These are phyloP conservation scores for Xylariaceae sp. DNA, from an alignment of 2,329 filamentous ascomycete species.

Conservation along the genomic window DNA sequence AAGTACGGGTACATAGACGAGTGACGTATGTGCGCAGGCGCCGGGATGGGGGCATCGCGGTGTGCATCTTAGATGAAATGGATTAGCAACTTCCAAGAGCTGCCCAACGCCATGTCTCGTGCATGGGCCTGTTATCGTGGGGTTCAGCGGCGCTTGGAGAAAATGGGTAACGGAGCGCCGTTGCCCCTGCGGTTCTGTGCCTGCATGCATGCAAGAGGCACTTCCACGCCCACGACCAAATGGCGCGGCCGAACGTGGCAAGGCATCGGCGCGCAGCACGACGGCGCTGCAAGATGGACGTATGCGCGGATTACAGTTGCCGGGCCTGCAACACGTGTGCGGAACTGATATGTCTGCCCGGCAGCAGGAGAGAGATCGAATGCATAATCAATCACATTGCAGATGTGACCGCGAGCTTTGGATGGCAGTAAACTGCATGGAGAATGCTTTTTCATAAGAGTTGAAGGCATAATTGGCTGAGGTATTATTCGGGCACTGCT, in stretches of 20 bases:
- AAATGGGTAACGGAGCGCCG: background rate
- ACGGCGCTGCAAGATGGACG: background rate
- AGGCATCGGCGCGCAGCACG: background rate
- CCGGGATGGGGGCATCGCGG: background rate
- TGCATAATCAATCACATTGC: conserved; percentile 8
- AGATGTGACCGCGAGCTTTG: conserved; percentile 12
- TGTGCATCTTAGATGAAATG: background rate
- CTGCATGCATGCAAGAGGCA: background rate
- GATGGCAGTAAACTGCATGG: conserved; percentile 3
- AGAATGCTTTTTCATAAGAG: background rate
- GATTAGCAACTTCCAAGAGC: background rate
- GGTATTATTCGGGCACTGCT: background rate
- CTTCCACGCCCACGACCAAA: conserved; percentile 8
- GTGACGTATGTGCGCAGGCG: background rate
- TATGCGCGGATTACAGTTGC: conserved; percentile 8
- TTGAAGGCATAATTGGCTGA: conserved; percentile 6
- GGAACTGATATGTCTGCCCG: conserved; percentile 8
- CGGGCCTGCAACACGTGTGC: conserved; percentile 17
- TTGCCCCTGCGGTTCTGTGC: background rate
- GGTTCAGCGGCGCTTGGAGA: background rate
- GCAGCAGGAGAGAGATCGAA: background rate
- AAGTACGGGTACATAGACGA: conserved; percentile 12
- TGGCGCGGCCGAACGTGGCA: conserved; percentile 17
- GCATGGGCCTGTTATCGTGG: background rate
- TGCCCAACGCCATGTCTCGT: background rate